Evolutionary conservation across 2,329 filamentous ascomycete species (phyloP).

Genomic region (Lasiodiplodia sp.): DNA sequence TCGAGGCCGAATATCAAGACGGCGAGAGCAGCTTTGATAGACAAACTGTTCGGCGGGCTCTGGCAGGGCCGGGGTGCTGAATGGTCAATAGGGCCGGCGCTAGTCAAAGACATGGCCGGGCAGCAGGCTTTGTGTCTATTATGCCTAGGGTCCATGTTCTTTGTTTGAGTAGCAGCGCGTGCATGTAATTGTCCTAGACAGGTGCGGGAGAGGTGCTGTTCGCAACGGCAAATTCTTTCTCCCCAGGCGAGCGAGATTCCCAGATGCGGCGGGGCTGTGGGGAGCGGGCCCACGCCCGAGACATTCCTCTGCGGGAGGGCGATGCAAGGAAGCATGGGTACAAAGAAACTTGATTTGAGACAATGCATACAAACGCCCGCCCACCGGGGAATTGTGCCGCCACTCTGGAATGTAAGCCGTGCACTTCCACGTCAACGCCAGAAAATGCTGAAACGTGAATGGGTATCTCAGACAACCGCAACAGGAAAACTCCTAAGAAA

Average conservation of each 20-base stretch:
- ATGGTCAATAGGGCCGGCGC: slow-evolving; percentile 30
- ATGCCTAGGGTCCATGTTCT: slow-evolving; percentile 38
- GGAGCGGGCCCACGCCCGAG: slow-evolving; percentile 38
- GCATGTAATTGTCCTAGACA: slow-evolving; percentile 46
- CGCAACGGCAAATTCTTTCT: slow-evolving; percentile 34
- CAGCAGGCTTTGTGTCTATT: slow-evolving; percentile 44
- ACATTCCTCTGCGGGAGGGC: slow-evolving; percentile 40
- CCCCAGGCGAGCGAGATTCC: slow-evolving; percentile 33
- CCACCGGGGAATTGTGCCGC: slow-evolving; percentile 28
- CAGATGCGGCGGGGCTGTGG: slow-evolving; percentile 43
- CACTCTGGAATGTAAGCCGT: slow-evolving; percentile 28
- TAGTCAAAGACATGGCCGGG: slow-evolving; percentile 29
- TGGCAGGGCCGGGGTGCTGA: slow-evolving; percentile 8
- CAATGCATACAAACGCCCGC: slow-evolving; percentile 31
- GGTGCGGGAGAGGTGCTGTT: slow-evolving; percentile 40
- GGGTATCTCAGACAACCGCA: slow-evolving; percentile 30
- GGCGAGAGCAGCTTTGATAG: slow-evolving; percentile 25
- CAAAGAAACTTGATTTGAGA: slow-evolving; percentile 30
- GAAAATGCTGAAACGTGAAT: slow-evolving; percentile 31
- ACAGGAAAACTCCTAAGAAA: slow-evolving; percentile 26
- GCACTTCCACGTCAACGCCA: slow-evolving; percentile 28
- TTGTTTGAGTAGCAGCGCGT: slow-evolving; percentile 40
- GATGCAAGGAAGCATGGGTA: slow-evolving; percentile 48
- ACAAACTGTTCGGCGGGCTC: neutral
- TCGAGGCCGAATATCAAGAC: slow-evolving; percentile 9